Percentiles rank a stretch among this genome's conserved stretches.
Conservation (phyloP, 345 rosid genomes). For the Dovyalis caffra region DNA sequence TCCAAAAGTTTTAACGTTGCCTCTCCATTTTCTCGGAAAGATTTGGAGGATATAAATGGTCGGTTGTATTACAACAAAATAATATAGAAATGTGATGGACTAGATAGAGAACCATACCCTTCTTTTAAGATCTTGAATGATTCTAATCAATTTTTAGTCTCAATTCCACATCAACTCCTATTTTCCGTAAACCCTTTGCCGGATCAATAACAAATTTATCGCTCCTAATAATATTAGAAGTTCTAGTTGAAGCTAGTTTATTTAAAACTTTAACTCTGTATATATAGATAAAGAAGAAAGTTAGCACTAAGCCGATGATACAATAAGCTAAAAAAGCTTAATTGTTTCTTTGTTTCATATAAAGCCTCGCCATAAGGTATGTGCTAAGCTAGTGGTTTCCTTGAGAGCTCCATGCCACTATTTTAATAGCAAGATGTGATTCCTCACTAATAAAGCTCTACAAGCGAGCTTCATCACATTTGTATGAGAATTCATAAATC, state of each 20-base stretch:
- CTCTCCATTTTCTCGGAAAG: conserved; percentile 89
- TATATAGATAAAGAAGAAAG: not conserved
- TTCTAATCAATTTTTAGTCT: conserved; percentile 80
- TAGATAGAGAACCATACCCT: conserved; percentile 48
- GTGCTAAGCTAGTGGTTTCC: conserved; percentile 99
- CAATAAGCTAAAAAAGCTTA: not conserved
- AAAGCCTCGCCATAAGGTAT: conserved; percentile 80
- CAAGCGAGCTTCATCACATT: conserved; percentile 16
- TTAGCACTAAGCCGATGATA: not conserved
- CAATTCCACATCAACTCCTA: conserved; percentile 68
- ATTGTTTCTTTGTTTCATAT: not conserved
- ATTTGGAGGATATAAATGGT: conserved; percentile 39
- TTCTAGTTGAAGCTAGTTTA: conserved; percentile 89
- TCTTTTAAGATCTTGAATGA: conserved; percentile 89
- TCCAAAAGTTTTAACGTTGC: conserved; percentile 71
- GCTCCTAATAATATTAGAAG: conserved; percentile 61
- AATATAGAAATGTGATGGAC: not conserved
- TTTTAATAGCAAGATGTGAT: conserved; percentile 94
- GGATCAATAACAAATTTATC: conserved; percentile 86
- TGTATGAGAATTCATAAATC: conserved; percentile 14
- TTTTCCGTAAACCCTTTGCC: conserved; percentile 73
- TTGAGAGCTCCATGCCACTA: conserved; percentile 98
- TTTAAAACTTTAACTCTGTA: conserved; percentile 88
- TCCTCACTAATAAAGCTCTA: conserved; percentile 87
- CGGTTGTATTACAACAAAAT: not conserved